Base-by-base conservation (phyloP, 2,329 filamentous ascomycete species). In the Colletotrichum melonis region DNA sequence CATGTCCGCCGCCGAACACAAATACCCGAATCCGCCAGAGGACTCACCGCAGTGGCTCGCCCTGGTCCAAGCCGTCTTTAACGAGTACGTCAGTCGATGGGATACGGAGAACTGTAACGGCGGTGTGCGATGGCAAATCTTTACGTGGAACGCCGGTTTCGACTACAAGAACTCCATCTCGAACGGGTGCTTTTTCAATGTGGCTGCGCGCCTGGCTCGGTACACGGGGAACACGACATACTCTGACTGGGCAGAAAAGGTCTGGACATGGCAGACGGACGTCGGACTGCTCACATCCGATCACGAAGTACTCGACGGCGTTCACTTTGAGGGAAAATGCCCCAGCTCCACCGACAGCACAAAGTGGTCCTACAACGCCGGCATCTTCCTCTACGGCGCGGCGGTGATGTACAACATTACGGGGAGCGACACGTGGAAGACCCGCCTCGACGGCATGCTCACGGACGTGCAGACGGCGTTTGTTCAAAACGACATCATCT, bases 41-140 rank as follows among this genome's bases (percentile, higher is more conserved):
- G 88, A 87, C 67, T 79, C 91, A 63, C 90, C 93, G 0, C 91
- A 93, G 74, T 97, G 93, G 93, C 87, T 97, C 19, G 91, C 91
- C 6, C 87, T 97, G 59, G 92, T 89, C 0, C 93, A 95, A 80
- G 93, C 92, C 9, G 92, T 94, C 2, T 97, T 96, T 82, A 95
- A 96, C 84, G 91, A 92, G 64, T 94, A 95, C 78, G 90, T 90
- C 2, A 82, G 83, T n/a, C 89, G 94, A 30, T 96, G 94, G 92
- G 92, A 97, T 77, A 84, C 83, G 1, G 78, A 82, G 0, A 86
- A 86, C 2, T 97, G 95, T 81, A 86, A 84, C 56, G 95, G 95
- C 59, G 95, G 95, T 9, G 83, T 97, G 75, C 90, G 92, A 75
- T 97, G 95, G 95, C 95, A 97, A 84, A 93, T 97, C 74, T 95